These are phyloP conservation scores for Lophiotrema nucula DNA, from an alignment of 495 filamentous ascomycete genomes.

Conservation along the genomic window DNA sequence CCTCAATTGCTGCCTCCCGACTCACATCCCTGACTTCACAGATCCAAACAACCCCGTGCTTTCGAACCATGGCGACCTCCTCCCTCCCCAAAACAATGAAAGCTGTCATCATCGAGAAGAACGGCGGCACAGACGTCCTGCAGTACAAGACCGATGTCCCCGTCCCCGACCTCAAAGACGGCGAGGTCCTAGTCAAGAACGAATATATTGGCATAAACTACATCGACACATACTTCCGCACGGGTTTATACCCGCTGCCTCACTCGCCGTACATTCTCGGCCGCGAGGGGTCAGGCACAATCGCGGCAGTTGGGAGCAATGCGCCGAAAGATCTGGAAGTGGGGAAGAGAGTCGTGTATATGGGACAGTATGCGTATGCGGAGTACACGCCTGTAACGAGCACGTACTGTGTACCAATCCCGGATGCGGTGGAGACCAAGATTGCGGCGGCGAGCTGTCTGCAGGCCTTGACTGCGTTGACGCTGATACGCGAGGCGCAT, in stretches of 20 bases:
- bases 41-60: too few species aligned
- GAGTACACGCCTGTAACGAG: conserved; percentile 69
- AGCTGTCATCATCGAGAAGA: conserved; percentile 69
- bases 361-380: conserved; percentile 65
- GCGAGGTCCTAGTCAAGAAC: conserved; percentile 81
- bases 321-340: conserved; percentile 23
- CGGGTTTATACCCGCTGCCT: conserved; percentile 74
- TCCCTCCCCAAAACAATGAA: conserved; percentile 67
- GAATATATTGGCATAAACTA: conserved; percentile 84
- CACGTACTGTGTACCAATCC: conserved; percentile 60
- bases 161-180: conserved; percentile 67
- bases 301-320: conserved; percentile 53
- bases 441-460: conserved; percentile 68
- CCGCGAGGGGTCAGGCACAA: conserved; percentile 71
- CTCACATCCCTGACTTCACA: too few species aligned
- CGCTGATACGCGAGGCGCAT: conserved; percentile 75
- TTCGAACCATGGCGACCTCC: conserved; percentile 30
- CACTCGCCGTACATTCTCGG: conserved; percentile 76
- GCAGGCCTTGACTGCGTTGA: conserved; percentile 84
- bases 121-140: conserved; percentile 76
- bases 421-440: conserved; percentile 58
- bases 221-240: conserved; percentile 91
- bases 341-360: conserved; percentile 39
- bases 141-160: conserved; percentile 72
- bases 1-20: too few species aligned